phyloP scores from a whole-genome alignment of 768 basidiomycete genomes.

The Pulveroboletus sp. region DNA sequence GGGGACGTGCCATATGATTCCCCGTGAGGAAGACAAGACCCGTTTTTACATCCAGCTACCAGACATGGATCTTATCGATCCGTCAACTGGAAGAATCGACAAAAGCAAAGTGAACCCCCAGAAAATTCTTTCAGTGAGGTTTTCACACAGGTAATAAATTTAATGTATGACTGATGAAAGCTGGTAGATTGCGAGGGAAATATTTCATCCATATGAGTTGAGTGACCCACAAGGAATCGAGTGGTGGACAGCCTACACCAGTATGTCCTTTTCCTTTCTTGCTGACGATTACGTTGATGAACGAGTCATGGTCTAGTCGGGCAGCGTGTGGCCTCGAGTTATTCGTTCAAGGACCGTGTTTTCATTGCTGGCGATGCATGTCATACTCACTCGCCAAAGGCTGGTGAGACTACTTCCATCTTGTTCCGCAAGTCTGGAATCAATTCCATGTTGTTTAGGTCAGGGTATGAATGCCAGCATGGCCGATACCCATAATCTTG shows the following conservation, averaged over 20 bases:
- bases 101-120: neutral
- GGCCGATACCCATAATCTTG: neutral
- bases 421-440: neutral
- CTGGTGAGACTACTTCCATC: neutral
- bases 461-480: constrained; percentile 1
- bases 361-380: constrained; percentile 1
- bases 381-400: neutral
- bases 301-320: neutral
- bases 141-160: neutral
- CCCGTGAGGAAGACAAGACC: neutral
- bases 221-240: neutral
- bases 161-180: neutral
- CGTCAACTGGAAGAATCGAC: neutral
- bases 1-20: neutral
- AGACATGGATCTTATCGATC: neutral
- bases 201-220: neutral
- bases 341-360: neutral
- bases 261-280: neutral
- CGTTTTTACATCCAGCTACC: neutral
- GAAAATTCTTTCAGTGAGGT: neutral
- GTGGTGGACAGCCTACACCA: neutral
- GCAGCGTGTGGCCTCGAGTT: neutral
- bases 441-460: neutral
- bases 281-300: neutral
- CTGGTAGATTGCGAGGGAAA: neutral